Percentiles rank a stretch among this genome's conserved stretches.
Conservation (phyloP, 306 rosid species). For the Lithocarpus polystachyus region DNA sequence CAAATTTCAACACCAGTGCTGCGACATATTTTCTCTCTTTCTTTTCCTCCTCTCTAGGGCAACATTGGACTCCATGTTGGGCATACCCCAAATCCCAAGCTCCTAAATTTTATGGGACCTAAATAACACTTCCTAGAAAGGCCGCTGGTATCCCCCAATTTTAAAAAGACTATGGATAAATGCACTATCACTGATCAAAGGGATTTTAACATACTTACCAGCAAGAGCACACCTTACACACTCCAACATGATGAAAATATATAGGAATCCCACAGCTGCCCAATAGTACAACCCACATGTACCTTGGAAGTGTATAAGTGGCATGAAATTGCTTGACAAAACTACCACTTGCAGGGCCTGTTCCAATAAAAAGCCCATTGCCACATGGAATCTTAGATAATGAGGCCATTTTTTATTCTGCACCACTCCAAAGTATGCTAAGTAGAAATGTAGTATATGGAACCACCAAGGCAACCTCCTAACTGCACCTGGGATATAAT, state of each 20-base stretch:
- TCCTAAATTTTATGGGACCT: neutral
- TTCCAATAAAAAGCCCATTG: constrained; percentile 73
- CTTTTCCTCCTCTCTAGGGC: neutral
- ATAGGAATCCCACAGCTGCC: constrained; percentile 64
- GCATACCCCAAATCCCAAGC: neutral
- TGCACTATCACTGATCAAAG: constrained; percentile 62
- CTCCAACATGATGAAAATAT: constrained; percentile 43
- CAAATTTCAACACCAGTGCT: neutral
- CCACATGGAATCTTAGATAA: constrained; percentile 64
- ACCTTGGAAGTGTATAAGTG: constrained; percentile 76
- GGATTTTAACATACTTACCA: constrained; percentile 67
- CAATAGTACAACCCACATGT: constrained; percentile 68
- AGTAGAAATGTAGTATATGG: constrained; percentile 52
- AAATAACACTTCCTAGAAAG: constrained; percentile 37
- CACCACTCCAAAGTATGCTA: constrained; percentile 56
- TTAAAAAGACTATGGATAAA: constrained; percentile 55
- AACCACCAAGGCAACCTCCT: constrained; percentile 71
- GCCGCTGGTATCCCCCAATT: constrained; percentile 56
- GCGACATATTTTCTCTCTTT: neutral
- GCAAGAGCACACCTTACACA: constrained; percentile 68
- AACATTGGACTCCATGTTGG: neutral
- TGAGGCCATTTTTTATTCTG: constrained; percentile 61
- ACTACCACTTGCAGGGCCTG: constrained; percentile 53
- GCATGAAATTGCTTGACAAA: constrained; percentile 72
- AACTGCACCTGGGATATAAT: constrained; percentile 66